Conservation (phyloP, 768 basidiomycete species). For the Russula earlei region DNA sequence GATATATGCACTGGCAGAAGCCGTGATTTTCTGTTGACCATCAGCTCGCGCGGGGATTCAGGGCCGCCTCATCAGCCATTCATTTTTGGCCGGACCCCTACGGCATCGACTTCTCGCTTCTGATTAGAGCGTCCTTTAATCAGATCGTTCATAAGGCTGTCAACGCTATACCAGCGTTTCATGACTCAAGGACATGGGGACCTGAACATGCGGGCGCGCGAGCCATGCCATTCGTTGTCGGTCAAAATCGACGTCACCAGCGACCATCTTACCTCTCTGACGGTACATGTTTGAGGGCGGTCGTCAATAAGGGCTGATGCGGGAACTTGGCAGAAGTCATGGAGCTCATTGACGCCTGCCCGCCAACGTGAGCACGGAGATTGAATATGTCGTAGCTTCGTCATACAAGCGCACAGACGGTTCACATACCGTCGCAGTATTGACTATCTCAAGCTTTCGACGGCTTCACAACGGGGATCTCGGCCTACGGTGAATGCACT, state of each 20-base stretch:
- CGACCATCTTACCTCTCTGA: constrained; percentile 21
- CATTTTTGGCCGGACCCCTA: neutral
- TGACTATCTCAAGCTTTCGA: neutral
- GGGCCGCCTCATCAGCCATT: neutral
- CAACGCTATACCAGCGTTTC: constrained; percentile 19
- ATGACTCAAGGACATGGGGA: constrained; percentile 24
- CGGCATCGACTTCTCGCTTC: neutral
- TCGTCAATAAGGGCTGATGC: constrained; percentile 31
- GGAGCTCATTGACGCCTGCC: no score
- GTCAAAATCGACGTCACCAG: constrained; percentile 21
- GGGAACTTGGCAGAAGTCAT: no score
- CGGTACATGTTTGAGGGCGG: constrained; percentile 15
- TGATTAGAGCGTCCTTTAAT: neutral
- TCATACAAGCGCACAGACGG: no score
- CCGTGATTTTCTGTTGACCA: neutral
- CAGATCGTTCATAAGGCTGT: neutral
- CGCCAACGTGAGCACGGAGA: constrained; percentile 1
- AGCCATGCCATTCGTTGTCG: constrained; percentile 22
- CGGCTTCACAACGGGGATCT: no score
- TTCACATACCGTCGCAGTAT: neutral
- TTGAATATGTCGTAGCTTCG: neutral
- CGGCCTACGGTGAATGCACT: neutral
- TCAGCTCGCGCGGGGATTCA: neutral
- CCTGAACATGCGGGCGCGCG: constrained; percentile 19
- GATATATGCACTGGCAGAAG: no score